Base-by-base conservation (phyloP, 1,284 basidiomycete species). In the Ustilago esculenta region DNA sequence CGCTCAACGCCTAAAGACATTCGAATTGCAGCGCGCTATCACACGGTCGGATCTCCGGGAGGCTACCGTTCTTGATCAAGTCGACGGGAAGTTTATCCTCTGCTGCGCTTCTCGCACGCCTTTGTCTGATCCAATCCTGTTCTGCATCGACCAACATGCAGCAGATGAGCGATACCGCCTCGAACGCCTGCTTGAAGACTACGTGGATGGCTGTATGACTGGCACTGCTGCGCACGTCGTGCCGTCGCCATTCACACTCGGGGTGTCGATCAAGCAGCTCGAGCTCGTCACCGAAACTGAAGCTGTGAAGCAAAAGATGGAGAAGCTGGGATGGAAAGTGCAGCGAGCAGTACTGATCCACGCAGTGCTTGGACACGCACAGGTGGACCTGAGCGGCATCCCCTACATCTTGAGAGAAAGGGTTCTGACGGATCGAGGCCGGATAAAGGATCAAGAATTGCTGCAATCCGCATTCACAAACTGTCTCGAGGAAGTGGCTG, bases 101-200 rank as follows among this genome's bases (percentile, higher is more conserved):
- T 92, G 91, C 82, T 76, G 89, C 21, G 39, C 55, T 4, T 20
- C 50, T 10, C 43, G 41, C 7, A 1, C n/a, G 3, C 12, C 21
- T 14, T 30, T 40, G 36, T 9, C 73, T 57, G 36, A 77, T 68
- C 56, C 81, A 17, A 66, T 75, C 1, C 68, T 97, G 27, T 85
- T 94, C 23, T 85, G 96, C 54, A 86, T 98, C 39, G 94, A 98
- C 83, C 94, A 98, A 82, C 94, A 98, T 79, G 94, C 94, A 5
- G 94, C 93, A 8, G 92, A 96, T 79, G 68, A 98, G 83, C 88
- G 94, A 9, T 85, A 94, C 25, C 87, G 92, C 20, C 90, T 96
- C 42, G 94, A 98, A 82, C 84, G 84, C n/a, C 90, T 92, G 77
- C 84, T 94, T 53, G 85, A 85, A 63, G 87, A 88, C 48, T 82